Conservation (phyloP, 208 protist genomes). For the Trypanosomatidae sp. region DNA sequence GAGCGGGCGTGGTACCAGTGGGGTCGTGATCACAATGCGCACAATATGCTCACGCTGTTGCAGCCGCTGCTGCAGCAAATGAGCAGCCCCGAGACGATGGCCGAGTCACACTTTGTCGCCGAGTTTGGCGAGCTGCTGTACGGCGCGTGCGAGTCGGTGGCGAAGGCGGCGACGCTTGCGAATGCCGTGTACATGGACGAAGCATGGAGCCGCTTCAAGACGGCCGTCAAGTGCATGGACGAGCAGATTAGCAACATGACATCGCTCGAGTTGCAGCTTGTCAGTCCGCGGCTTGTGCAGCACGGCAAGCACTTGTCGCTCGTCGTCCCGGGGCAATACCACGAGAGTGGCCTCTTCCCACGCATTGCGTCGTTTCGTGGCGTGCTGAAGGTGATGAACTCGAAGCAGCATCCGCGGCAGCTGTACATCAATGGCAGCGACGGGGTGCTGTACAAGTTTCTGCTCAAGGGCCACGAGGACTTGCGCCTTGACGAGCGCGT, state of each 20-base stretch:
- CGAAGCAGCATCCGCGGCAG: conserved; percentile 98
- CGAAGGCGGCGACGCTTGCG: conserved; percentile 50
- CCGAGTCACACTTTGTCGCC: conserved; percentile 91
- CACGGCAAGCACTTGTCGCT: conserved; percentile 92
- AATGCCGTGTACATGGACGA: conserved; percentile 88
- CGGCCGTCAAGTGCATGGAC: conserved; percentile 90
- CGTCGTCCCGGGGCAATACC: conserved; percentile 97
- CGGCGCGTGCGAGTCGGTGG: conserved; percentile 63
- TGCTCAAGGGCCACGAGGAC: conserved; percentile 98
- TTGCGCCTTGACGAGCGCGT: conserved; percentile 98
- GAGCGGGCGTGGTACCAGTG: conserved; percentile 94
- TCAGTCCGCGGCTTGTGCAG: conserved; percentile 75
- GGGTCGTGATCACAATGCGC: conserved; percentile 91
- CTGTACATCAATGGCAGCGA: conserved; percentile 95
- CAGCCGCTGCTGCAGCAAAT: conserved; percentile 92
- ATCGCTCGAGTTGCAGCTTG: conserved; percentile 92
- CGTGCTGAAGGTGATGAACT: conserved; percentile 92
- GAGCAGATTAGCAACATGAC: conserved; percentile 95
- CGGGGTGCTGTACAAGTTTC: conserved; percentile 95
- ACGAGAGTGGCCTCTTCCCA: conserved; percentile 50
- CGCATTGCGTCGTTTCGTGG: conserved; percentile 71
- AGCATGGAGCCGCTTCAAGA: conserved; percentile 95
- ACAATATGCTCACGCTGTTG: conserved; percentile 89
- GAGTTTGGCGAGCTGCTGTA: conserved; percentile 63
- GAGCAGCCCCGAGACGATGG: conserved; percentile 83